phyloP scores from a whole-genome alignment of 1,284 basidiomycete genomes.

The Heterobasidion annosum region DNA sequence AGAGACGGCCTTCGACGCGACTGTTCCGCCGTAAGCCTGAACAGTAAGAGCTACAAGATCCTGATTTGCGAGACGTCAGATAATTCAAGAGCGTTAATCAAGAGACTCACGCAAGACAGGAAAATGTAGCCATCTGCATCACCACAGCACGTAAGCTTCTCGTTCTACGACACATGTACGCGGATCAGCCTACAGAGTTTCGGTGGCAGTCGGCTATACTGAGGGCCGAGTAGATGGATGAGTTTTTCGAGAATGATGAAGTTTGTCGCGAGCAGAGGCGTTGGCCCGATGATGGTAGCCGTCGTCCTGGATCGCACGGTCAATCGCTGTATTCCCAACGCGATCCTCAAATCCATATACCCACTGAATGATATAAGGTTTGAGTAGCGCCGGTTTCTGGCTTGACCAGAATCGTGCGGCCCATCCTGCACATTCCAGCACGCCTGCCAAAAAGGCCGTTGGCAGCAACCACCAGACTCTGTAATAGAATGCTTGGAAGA shows the following conservation, averaged over 20 bases:
- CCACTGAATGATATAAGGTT: conserved; percentile 20
- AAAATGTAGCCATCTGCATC: not conserved
- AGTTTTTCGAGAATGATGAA: conserved; percentile 40
- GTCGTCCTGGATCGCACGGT: conserved; percentile 22
- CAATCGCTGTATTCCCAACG: not conserved
- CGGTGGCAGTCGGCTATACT: conserved; percentile 30
- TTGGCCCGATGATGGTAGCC: conserved; percentile 34
- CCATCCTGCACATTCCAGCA: conserved; percentile 33
- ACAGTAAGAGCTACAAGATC: conserved; percentile 28
- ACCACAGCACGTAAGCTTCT: not conserved
- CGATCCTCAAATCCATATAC: conserved; percentile 13
- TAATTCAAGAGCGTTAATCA: not conserved
- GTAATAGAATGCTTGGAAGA: conserved; percentile 28
- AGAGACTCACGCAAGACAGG: not conserved
- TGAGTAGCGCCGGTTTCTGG: conserved; percentile 10
- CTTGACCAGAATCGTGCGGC: conserved; percentile 19
- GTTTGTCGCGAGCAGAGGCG: conserved; percentile 38
- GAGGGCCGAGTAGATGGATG: conserved; percentile 29
- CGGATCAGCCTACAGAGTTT: conserved; percentile 17
- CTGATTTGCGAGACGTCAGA: conserved; percentile 3
- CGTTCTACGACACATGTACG: not conserved
- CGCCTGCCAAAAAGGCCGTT: conserved; percentile 35
- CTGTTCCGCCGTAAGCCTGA: conserved; percentile 30
- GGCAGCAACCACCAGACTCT: conserved; percentile 41
- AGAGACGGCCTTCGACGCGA: conserved; percentile 4